Base-by-base conservation (phyloP, 1,284 basidiomycete species). In the Leccinum fuscescens region DNA sequence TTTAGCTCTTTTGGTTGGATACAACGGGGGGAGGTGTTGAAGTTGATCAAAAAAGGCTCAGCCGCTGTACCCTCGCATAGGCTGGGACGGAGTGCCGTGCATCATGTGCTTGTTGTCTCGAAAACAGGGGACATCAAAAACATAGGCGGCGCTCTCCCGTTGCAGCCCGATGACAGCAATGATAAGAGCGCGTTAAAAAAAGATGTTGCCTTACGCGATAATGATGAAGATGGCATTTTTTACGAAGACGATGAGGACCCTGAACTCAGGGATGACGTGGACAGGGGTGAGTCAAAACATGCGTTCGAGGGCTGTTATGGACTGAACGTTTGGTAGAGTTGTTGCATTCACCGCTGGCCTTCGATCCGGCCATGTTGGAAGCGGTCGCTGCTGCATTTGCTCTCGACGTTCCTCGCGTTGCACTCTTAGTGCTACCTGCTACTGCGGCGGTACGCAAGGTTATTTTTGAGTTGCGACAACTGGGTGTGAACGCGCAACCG, bases 311-410 rank as follows among this genome's bases (percentile, higher is more conserved):
- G 50, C 20, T 48, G 15, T 37, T 3, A 12, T 4, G 24, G 39
- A 24, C 59, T 72, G 14, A 67, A 31, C 35, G 5, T 51, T 65
- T 58, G 58, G 56, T 68, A 86, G 85, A 78, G 66, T 77, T 80
- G 67, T 65, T 69, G 22, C 74, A 70, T 37, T 79, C 77, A 4
- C 75, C 79, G 42, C 82, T 85, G 35, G 80, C 82, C 14, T 81
- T 86, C 65, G 81, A 84, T 66, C 76, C 80, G 3, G 76, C 78
- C 62, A 72, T 79, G 24, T 68, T 92, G 65, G 90, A 92, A 71
- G 84, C 86, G 1, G 79, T 92, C 53, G 89, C 86, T 7, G 81
- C 83, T 15, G 78, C 80, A 3, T 88, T 92, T 69, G 90, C 88
- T 11, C 69, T 90, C 33, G 88, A 90, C 62, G 90, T 92, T 15